Percentiles rank a stretch among this genome's conserved stretches.
phyloP scores from a whole-genome alignment of 1,139 yeast genomes.

The Suhomyces bolitotheri region DNA sequence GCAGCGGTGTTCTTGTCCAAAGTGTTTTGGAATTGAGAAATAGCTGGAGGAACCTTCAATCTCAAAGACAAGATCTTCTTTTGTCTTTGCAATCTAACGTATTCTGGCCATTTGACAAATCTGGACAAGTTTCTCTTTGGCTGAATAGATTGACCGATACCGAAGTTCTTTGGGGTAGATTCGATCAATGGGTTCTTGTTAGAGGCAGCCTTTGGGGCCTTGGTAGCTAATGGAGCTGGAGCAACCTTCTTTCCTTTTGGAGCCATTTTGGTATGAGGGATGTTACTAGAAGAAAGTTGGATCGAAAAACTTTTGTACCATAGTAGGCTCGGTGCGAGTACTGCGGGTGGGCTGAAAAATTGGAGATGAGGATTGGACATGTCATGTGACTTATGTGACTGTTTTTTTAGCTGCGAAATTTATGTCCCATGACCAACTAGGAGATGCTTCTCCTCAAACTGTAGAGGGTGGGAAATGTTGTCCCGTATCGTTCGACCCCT shows the following conservation, averaged over 20 bases:
- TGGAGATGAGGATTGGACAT: constrained; percentile 5
- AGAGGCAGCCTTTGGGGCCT: constrained; percentile 26
- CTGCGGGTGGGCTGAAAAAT: constrained; percentile 1
- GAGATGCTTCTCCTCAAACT: too few species aligned
- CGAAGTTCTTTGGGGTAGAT: constrained; percentile 89
- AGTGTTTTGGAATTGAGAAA: constrained; percentile 92
- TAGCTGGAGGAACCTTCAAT: constrained; percentile 98
- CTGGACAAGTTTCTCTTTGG: constrained; percentile 96
- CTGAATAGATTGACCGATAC: constrained; percentile 93
- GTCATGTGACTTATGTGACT: constrained; percentile 11
- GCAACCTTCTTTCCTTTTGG: constrained; percentile 57
- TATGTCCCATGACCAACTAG: too few species aligned
- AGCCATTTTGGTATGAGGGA: constrained; percentile 35
- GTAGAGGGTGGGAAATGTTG: too few species aligned
- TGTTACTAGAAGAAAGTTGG: constrained; percentile 8
- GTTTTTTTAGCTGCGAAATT: constrained; percentile 4
- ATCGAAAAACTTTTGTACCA: constrained; percentile 8
- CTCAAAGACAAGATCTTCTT: constrained; percentile 92
- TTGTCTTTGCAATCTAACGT: constrained; percentile 96
- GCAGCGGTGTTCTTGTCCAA: constrained; percentile 98
- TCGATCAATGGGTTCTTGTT: constrained; percentile 65
- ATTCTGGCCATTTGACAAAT: constrained; percentile 98
- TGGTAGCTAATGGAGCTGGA: constrained; percentile 52
- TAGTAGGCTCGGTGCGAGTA: constrained; percentile 3
- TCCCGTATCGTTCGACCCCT: too few species aligned